These are phyloP conservation scores for Linnemannia exigua DNA, from an alignment of 192 early-diverging fungal genomes.

Conservation along the genomic window DNA sequence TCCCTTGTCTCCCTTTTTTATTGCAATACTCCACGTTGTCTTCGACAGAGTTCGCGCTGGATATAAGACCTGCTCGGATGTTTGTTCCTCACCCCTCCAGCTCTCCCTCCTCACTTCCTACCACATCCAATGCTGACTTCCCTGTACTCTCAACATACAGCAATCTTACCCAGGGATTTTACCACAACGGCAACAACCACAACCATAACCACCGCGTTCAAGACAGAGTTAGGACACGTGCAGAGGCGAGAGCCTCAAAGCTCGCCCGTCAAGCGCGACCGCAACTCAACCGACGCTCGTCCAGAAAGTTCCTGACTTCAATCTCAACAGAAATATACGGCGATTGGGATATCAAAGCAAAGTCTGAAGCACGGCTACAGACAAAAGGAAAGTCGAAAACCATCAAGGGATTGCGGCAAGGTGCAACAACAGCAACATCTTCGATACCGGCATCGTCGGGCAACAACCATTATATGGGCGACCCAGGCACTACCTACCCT, in stretches of 20 bases:
- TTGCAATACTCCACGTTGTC: not conserved
- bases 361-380: slow-evolving; percentile 24
- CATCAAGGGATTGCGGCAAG: slow-evolving; percentile 9
- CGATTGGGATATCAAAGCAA: slow-evolving; percentile 45
- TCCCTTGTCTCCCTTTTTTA: not conserved
- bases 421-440: not conserved
- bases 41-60: not conserved
- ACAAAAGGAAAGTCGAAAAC: slow-evolving; percentile 4
- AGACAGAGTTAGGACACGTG: slow-evolving; percentile 8
- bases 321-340: slow-evolving; percentile 37
- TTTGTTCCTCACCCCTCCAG: slow-evolving; percentile 23
- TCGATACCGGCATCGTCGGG: not conserved
- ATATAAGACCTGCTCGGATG: slow-evolving; percentile 27
- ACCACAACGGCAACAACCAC: not conserved
- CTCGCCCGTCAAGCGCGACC: slow-evolving; percentile 9
- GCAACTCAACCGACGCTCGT: slow-evolving; percentile 21
- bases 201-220: not conserved
- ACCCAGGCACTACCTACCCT: not conserved
- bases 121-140: not conserved
- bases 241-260: slow-evolving; percentile 26
- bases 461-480: not conserved
- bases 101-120: not conserved
- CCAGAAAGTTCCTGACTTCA: slow-evolving; percentile 40
- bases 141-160: not conserved
- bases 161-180: slow-evolving; percentile 16